Evolutionary conservation across 2,329 filamentous ascomycete genomes (phyloP).

Genomic region (Penicillium sp.): DNA sequence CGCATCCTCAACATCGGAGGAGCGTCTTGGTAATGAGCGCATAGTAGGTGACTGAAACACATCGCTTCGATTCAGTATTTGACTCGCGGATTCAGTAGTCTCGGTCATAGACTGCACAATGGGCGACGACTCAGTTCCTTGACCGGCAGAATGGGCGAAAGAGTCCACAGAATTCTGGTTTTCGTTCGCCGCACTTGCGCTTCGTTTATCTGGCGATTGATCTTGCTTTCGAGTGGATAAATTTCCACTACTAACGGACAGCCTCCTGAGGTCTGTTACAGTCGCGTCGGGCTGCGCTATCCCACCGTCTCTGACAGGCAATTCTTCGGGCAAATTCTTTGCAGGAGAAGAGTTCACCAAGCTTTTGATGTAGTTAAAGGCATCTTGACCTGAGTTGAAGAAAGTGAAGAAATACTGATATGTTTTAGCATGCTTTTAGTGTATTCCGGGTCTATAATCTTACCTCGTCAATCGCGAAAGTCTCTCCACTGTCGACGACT

Average conservation of each 20-base stretch:
- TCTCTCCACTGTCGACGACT: conserved; percentile 90
- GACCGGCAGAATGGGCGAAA: conserved; percentile 70
- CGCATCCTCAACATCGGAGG: conserved; percentile 28
- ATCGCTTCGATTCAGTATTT: conserved; percentile 82
- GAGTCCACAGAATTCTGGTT: conserved; percentile 69
- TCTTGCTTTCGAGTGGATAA: conserved; percentile 10
- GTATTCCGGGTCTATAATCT: conserved; percentile 6
- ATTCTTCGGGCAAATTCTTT: conserved; percentile 39
- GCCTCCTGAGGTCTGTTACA: conserved; percentile 18
- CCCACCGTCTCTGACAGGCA: conserved; percentile 17
- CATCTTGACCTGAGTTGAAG: conserved; percentile 80
- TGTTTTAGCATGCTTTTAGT: background rate
- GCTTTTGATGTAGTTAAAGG: conserved; percentile 71
- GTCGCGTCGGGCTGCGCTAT: conserved; percentile 18
- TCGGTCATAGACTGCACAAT: conserved; percentile 70
- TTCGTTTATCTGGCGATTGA: conserved; percentile 48
- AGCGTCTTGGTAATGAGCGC: conserved; percentile 32
- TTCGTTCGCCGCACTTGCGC: conserved; percentile 60
- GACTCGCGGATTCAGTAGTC: conserved; percentile 76
- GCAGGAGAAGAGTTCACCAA: conserved; percentile 65
- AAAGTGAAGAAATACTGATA: conserved; percentile 91
- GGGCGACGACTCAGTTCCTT: conserved; percentile 69
- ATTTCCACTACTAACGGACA: conserved; percentile 23
- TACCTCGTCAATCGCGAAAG: conserved; percentile 91
- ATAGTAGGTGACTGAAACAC: conserved; percentile 81